Conservation (phyloP, 371 early-diverging fungal species). For the Mucor racemosus region DNA sequence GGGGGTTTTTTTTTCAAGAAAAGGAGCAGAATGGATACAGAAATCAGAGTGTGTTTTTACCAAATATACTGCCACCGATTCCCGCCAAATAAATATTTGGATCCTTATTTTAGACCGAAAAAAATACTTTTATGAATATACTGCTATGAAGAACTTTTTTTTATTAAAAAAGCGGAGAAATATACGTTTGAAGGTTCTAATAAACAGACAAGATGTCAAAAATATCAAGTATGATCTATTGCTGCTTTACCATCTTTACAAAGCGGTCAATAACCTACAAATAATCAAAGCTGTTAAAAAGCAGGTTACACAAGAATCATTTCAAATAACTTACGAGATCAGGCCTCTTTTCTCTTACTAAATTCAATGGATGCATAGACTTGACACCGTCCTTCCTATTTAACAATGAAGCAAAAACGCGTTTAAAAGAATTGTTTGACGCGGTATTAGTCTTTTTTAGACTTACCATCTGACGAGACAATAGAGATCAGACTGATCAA, state of each 20-base stretch:
- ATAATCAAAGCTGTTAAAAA: background rate
- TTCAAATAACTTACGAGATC: conserved; percentile 11
- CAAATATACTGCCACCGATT: too few relatives aligned
- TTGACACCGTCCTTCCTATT: conserved; percentile 21
- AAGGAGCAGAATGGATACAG: too few relatives aligned
- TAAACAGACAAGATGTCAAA: background rate
- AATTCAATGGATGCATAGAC: conserved; percentile 18
- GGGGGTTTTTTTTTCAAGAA: too few relatives aligned
- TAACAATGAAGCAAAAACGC: background rate
- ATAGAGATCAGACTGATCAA: conserved; percentile 10
- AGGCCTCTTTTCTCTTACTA: conserved; percentile 24
- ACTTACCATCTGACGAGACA: conserved; percentile 23
- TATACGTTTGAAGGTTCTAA: background rate
- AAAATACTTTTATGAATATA: too few relatives aligned
- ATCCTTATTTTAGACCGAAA: too few relatives aligned
- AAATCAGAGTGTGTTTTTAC: too few relatives aligned
- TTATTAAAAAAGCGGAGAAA: background rate
- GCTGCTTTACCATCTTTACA: conserved; percentile 1
- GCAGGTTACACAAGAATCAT: too few relatives aligned
- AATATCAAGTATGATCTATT: background rate
- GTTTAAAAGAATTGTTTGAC: background rate
- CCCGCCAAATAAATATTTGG: too few relatives aligned
- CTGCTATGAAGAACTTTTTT: background rate
- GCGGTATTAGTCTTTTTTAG: background rate
- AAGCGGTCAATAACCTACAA: conserved; percentile 16